Conservation (phyloP, 345 rosid species). For the Nephelium lappaceum region DNA sequence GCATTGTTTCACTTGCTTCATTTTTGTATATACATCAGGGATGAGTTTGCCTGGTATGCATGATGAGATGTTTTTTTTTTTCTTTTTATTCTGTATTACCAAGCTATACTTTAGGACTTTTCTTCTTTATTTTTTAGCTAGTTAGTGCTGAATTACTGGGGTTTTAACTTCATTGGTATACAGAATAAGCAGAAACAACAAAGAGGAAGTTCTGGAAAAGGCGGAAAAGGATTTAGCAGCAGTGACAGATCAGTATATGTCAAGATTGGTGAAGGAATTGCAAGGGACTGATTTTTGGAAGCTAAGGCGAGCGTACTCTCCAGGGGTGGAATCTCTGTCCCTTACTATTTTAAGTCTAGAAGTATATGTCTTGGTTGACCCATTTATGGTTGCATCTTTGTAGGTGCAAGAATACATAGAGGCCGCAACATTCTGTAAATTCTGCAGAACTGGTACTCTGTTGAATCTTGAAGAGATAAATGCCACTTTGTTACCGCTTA, state of each 20-base stretch:
- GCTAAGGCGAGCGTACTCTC: slow-evolving; percentile 87
- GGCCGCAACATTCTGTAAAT: slow-evolving; percentile 88
- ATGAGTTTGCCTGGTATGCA: slow-evolving; percentile 1
- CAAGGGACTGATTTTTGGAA: slow-evolving; percentile 93
- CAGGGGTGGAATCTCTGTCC: slow-evolving; percentile 63
- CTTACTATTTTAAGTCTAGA: neutral
- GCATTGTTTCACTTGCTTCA: neutral
- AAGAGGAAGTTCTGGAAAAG: slow-evolving; percentile 72
- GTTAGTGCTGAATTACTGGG: neutral
- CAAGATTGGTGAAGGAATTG: slow-evolving; percentile 75
- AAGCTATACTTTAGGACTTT: slow-evolving; percentile 1
- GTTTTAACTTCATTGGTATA: slow-evolving; percentile 17
- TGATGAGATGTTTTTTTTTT: neutral
- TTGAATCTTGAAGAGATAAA: slow-evolving; percentile 79
- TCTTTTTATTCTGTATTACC: neutral
- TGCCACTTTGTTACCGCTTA: slow-evolving; percentile 56
- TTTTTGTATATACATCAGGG: neutral
- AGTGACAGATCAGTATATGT: slow-evolving; percentile 58
- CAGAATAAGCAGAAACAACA: slow-evolving; percentile 74
- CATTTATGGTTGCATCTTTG: slow-evolving; percentile 22
- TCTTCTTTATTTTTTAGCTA: slow-evolving; percentile 1
- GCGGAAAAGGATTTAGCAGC: slow-evolving; percentile 81
- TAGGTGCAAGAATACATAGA: slow-evolving; percentile 96
- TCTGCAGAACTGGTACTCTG: slow-evolving; percentile 72
- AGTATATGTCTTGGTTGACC: slow-evolving; percentile 5